Base-by-base conservation (phyloP, 768 basidiomycete species). In the Suillus spraguei region DNA sequence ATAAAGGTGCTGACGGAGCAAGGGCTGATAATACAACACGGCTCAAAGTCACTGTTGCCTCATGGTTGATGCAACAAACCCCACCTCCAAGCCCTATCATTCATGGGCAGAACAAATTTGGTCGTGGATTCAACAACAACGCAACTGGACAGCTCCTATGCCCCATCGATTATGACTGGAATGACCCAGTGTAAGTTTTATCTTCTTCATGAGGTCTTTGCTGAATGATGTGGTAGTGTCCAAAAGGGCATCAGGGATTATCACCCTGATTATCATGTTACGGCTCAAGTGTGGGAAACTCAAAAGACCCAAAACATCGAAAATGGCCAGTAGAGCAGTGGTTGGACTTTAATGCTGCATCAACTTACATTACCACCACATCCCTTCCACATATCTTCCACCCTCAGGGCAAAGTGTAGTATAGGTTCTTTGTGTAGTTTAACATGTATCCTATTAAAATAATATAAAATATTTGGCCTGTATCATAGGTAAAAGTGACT, bases 111-210 rank as follows among this genome's bases (percentile, higher is more conserved):
- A 33, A 13, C 20, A 53, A 35, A 13, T 5, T 20, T 4, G 20
- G 52, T 11, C 36, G 55, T 2, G 65, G 68, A 0, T 66, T 69
- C 28, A 20, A 35, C 5, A 61, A 69, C 5, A 41, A 68, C 1
- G 14, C 44, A 17, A 69, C 65, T 0, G 68, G 64, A 9, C 2
- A 24, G 5, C 49, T 69, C 2, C 41, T 69, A 7, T 66, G 65
- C 36, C 67, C 65, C 0, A 46, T 65, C 1, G 67, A 69, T 36
- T 69, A 68, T 38, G 16, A 68, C 22, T 69, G 68, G 68, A 17
- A 13, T 24, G 62, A 68, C n/a, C 3, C 39, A 1, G 6, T n/a
- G 62, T 67, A 55, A 28, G 24, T 41, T 39, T 22, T 11, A 20
- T 49, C 8, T 36, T 38, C 16, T 55, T 20, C 20, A 38, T 8